Evolutionary conservation across 164 flowering plant species (phyloP).

Genomic region (Platanus orientalis): DNA sequence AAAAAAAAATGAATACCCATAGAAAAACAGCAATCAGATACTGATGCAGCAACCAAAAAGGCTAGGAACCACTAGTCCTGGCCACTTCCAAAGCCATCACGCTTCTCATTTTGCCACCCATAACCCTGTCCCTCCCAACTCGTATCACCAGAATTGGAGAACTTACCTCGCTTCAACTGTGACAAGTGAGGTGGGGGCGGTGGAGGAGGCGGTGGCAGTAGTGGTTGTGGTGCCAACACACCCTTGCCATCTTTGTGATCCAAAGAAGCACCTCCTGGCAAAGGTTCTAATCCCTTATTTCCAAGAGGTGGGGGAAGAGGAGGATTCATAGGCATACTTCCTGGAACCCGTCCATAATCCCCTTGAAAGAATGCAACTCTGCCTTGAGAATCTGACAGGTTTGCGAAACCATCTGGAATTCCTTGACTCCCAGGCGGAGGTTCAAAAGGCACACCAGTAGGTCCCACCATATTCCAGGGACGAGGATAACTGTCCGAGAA

Average conservation of each 20-base stretch:
- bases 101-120: constrained; percentile 56
- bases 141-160: constrained; percentile 33
- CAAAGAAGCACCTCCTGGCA: constrained; percentile 31
- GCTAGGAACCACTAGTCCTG: constrained; percentile 23
- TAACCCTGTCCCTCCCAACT: constrained; percentile 46
- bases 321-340: constrained; percentile 31
- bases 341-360: constrained; percentile 40
- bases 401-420: constrained; percentile 35
- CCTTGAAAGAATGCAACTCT: constrained; percentile 46
- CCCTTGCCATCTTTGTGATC: constrained; percentile 59
- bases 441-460: constrained; percentile 33
- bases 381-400: constrained; percentile 43
- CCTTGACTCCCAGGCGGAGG: constrained; percentile 37
- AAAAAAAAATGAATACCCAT: too few species aligned
- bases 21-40: too few species aligned
- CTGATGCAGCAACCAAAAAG: too few species aligned
- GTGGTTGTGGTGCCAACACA: constrained; percentile 45
- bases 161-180: constrained; percentile 35
- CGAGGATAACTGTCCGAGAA: constrained; percentile 44
- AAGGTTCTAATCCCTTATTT: constrained; percentile 34
- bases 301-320: constrained; percentile 19
- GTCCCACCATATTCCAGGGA: constrained; percentile 57
- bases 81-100: constrained; percentile 39
- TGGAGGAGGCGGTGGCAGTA: constrained; percentile 51
- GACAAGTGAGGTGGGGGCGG: constrained; percentile 43